Percentiles rank a stretch among this genome's conserved stretches.
Conservation (phyloP, 2,329 filamentous ascomycete species). For the Rugonectria rugulosa region DNA sequence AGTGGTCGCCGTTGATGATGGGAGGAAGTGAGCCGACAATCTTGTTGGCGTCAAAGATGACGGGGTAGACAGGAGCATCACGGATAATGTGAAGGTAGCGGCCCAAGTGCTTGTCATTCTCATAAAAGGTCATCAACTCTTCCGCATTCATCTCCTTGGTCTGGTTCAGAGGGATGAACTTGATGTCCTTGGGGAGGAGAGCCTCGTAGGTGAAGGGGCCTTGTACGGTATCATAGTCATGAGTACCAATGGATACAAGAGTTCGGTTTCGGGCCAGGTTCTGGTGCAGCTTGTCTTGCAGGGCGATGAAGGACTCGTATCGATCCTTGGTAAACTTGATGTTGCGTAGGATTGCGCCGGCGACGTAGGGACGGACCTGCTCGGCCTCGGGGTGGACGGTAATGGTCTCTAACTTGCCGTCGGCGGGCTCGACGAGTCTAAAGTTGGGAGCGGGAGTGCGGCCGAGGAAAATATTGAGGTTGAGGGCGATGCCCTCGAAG, state of each 20-base stretch:
- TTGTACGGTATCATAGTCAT: constrained; percentile 91
- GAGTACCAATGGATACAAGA: constrained; percentile 95
- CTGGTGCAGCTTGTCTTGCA: constrained; percentile 98
- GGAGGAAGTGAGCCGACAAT: constrained; percentile 92
- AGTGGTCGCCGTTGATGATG: constrained; percentile 97
- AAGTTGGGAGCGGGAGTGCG: constrained; percentile 81
- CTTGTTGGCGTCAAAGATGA: constrained; percentile 89
- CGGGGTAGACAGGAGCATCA: constrained; percentile 92
- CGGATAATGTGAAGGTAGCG: constrained; percentile 93
- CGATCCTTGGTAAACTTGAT: constrained; percentile 89
- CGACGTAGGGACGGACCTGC: constrained; percentile 85
- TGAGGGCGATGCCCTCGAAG: constrained; percentile 94
- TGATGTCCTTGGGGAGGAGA: constrained; percentile 87
- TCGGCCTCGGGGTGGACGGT: constrained; percentile 78
- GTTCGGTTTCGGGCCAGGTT: constrained; percentile 94
- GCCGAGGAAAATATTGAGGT: constrained; percentile 93
- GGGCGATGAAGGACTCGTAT: constrained; percentile 96
- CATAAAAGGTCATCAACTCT: constrained; percentile 94
- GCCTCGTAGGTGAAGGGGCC: constrained; percentile 98
- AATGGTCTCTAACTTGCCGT: constrained; percentile 79
- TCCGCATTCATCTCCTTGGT: constrained; percentile 84
- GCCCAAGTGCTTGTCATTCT: constrained; percentile 90
- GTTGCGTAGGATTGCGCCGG: constrained; percentile 87
- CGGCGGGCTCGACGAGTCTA: constrained; percentile 73
- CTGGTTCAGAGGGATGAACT: constrained; percentile 91